Base-by-base conservation (phyloP, 176 grass and related monocot species). In the Oryza meyeriana region DNA sequence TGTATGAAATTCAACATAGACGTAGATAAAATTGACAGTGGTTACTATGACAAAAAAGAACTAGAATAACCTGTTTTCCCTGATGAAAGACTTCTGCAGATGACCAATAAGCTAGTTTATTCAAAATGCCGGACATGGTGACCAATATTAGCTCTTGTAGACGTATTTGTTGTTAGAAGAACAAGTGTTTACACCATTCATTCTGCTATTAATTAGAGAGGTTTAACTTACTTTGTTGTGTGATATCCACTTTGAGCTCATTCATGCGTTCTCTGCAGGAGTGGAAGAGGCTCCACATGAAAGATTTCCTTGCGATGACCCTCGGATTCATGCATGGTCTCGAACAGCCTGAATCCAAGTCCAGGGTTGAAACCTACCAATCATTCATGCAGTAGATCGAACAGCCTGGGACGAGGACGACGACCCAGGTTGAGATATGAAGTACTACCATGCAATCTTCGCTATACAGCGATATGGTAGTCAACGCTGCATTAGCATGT, bases 241-340 rank as follows among this genome's bases (percentile, higher is more conserved):
- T 22, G 48, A 9, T 24, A 11, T 59, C 22, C n/a, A 3, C 22
- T 22, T 29, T 65, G 24, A 35, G 44, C 72, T 28, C 12, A 35
- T 31, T 31, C 45, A 36, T 52, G 5, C 74, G 29, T 42, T 69
- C 1, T 72, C 32, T 59, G 9, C 48, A 95, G 93, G 96, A 95
- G 42, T 99, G 96, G 96, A 89, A 94, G 68, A 85, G 41, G 20
- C 48, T 88, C 63, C 89, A 92, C 44, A 95, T 85, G 87, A 87
- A 92, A 27, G 91, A 90, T 81, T 95, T 99, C 85, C 76, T 99
- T 8, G 59, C 52, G 7, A 99, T 99, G 93, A 95, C 96, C 0
- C 38, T 71, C 24, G 91, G 80, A 36, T 99, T 99, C 69, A 72
- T 95, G 82, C 32, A 92, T 3, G 85, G 68, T 2, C 71, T 85